Base-by-base conservation (phyloP, 495 filamentous ascomycete species). In the Annulohypoxylon moriforme region DNA sequence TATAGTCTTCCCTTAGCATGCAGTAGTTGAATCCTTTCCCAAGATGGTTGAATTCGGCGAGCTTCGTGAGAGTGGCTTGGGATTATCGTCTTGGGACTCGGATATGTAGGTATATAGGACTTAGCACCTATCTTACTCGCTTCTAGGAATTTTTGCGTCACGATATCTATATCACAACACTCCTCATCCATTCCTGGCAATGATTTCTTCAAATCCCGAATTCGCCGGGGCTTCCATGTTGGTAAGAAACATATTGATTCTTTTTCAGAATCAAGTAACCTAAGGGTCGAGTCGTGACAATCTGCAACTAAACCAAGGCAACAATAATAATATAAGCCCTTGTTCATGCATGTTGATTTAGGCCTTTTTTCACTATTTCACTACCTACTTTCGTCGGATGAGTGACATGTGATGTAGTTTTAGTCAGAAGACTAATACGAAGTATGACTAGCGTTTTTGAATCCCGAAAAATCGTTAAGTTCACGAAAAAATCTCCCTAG, bases 381-480 rank as follows among this genome's bases (percentile, higher is more conserved):
- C 13, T 27, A 14, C 18, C 18, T 25, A 24, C 9, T 50, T 20
- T n/a, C 20, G 46, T 14, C n/a, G 46, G 24, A 50, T 50, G 4
- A 6, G 24, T 25, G 9, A 27, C 46, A 50, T 50, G 46, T 50
- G 46, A 50, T 50, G 46, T 5, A 25, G 10, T 25, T 27, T 27
- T 50, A 50, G 46, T 50, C 22, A 8, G 22, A 50, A 25, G 20
- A 44, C 22, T 50, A 50, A 25, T 50, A 50, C 20, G 46, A 27
- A 50, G 46, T 50, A 50, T 20, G 20, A 25, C 14, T 53, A 53
- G 49, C 25, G 49, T 53, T 53, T 16, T 53, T 31, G 25, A 31
- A 20, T 31, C 25, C 49, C 49, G 24, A 31, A 53, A 16, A 53
- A 13, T 53, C n/a, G 20, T 49, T 13, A 4, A 49, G 46, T 49